Evolutionary conservation across 306 rosid genomes (phyloP).

Genomic region (Vigna trinervia): DNA sequence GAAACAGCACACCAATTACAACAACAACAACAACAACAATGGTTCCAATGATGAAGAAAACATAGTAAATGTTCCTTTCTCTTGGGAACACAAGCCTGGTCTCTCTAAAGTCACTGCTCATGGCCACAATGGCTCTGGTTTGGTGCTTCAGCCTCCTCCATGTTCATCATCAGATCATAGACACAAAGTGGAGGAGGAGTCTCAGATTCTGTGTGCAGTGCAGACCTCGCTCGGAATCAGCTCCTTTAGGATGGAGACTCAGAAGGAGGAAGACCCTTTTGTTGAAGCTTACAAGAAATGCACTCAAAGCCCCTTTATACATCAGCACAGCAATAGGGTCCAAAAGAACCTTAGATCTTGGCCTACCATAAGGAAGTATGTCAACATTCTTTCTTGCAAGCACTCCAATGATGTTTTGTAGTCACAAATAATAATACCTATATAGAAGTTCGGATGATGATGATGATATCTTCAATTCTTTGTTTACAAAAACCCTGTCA

Average conservation of each 20-base stretch:
- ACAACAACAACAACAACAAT: slow-evolving; percentile 31
- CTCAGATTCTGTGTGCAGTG: slow-evolving; percentile 22
- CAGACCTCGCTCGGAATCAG: slow-evolving; percentile 20
- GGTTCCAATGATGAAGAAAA: slow-evolving; percentile 20
- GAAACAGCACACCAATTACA: slow-evolving; percentile 31
- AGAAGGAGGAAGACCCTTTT: slow-evolving; percentile 61
- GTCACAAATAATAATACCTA: background rate
- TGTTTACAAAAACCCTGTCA: background rate
- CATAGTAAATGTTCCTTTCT: slow-evolving; percentile 55
- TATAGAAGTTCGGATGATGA: background rate
- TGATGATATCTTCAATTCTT: background rate
- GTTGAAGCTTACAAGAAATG: slow-evolving; percentile 61
- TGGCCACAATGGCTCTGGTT: background rate
- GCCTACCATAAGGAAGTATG: slow-evolving; percentile 41
- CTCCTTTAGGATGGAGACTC: slow-evolving; percentile 35
- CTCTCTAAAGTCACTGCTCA: slow-evolving; percentile 45
- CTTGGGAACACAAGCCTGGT: slow-evolving; percentile 70
- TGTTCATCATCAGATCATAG: slow-evolving; percentile 27
- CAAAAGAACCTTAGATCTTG: slow-evolving; percentile 36
- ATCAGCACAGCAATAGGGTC: background rate
- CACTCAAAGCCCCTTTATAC: slow-evolving; percentile 47
- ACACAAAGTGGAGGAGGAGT: background rate
- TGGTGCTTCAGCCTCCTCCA: slow-evolving; percentile 56
- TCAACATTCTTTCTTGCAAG: slow-evolving; percentile 47
- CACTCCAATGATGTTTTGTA: slow-evolving; percentile 39